Base-by-base conservation (phyloP, 2,329 filamentous ascomycete species). In the Penicillium verrucosum region DNA sequence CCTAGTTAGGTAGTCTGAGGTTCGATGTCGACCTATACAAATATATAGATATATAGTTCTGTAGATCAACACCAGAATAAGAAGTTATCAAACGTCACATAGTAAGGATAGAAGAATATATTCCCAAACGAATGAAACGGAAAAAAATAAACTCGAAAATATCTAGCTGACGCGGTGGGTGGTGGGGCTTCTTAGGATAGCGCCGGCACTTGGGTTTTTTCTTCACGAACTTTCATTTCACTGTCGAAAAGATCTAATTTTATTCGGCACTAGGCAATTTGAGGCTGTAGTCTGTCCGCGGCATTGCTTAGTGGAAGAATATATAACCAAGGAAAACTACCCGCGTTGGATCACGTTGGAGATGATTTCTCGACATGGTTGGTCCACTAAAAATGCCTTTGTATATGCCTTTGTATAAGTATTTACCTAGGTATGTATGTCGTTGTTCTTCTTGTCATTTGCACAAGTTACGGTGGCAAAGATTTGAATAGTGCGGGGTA, bases 171-270 rank as follows among this genome's bases (percentile, higher is more conserved):
- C 61, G 58, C 53, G 58, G 61, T 60, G 37, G 56, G 25, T 7
- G 23, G 62, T 63, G 63, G 63, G 62, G 62, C 62, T 3, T 48
- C 12, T 32, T 51, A n/a, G 48, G 47, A 63, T 59, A 51, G 60
- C 61, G 58, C 55, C 45, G 53, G 51, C 59, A 62, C n/a, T 61
- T 44, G 50, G 60, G 58, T 49, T 38, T 25, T 40, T 29, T 30
- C 25, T 25, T 27, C 44, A 21, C 16, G 41, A 23, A 30, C 25
- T 51, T 38, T 11, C 32, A 21, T 37, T 36, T 56, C 14, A 4
- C 18, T 25, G 21, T 14, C 11, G 11, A 32, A 21, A 41, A 23
- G 2, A 32, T 11, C 44, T 49, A 53, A 32, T 32, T 48, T 41
- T 45, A 41, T 45, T 41, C 9, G 6, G 6, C 18, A 10, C 38